These are phyloP conservation scores for Willaertia magna DNA, from an alignment of 208 protist genomes.

Conservation along the genomic window DNA sequence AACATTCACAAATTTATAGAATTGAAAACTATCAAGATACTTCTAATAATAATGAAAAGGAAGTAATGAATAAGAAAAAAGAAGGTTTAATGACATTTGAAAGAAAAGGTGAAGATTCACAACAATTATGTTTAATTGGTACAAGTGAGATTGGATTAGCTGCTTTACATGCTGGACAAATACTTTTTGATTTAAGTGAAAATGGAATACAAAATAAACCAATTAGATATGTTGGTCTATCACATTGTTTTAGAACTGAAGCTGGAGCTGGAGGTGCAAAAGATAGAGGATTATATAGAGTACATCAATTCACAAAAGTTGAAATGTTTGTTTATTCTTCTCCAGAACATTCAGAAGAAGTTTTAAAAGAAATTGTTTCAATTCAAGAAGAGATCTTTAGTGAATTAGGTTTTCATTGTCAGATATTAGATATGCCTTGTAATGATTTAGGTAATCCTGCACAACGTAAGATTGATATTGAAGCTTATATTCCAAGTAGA, in stretches of 20 bases:
- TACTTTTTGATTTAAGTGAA: neutral
- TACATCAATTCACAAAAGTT: constrained; percentile 65
- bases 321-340: constrained; percentile 51
- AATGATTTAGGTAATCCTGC: constrained; percentile 47
- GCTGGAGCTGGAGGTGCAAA: constrained; percentile 25
- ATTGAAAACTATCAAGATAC: neutral
- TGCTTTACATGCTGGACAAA: constrained; percentile 26
- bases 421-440: constrained; percentile 51
- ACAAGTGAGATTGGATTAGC: constrained; percentile 51
- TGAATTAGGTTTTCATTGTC: constrained; percentile 26
- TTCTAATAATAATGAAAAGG: constrained; percentile 31
- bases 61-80: too few relatives aligned
- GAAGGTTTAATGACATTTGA: too few relatives aligned
- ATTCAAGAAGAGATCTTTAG: constrained; percentile 43
- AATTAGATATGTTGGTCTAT: constrained; percentile 34
- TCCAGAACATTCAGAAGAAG: constrained; percentile 29
- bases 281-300: constrained; percentile 45
- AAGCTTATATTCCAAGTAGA: constrained; percentile 56
- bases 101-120: too few relatives aligned
- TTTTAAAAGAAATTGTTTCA: constrained; percentile 29
- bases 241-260: constrained; percentile 45
- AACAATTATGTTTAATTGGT: constrained; percentile 42
- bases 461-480: constrained; percentile 56
- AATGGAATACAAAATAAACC: neutral
- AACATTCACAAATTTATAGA: constrained; percentile 13